Conservation (phyloP, 2,329 filamentous ascomycete species). For the Fusarium poae region DNA sequence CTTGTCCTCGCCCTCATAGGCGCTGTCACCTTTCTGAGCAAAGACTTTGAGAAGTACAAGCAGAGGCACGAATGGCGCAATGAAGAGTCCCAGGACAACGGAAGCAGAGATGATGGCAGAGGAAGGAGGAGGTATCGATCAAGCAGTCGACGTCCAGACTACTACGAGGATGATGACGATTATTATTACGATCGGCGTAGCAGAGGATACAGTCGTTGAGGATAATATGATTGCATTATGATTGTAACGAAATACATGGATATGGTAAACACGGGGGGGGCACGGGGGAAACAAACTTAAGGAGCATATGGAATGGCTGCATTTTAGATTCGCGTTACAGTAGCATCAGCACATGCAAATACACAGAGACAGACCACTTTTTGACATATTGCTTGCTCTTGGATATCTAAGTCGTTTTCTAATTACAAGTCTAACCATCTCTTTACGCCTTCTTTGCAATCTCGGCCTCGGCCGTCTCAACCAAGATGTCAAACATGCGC, state of each 20-base stretch:
- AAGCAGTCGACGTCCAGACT: constrained; percentile 13
- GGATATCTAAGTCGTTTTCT: not conserved
- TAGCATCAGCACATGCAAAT: not conserved
- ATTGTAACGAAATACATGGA: constrained; percentile 18
- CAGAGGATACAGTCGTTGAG: constrained; percentile 32
- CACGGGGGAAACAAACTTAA: not conserved
- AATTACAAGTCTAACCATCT: not conserved
- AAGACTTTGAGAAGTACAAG: constrained; percentile 51
- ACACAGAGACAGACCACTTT: not conserved
- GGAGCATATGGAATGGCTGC: constrained; percentile 2
- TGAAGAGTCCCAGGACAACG: not conserved
- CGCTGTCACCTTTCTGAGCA: constrained; percentile 55
- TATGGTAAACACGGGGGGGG: not conserved
- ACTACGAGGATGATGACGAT: constrained; percentile 31
- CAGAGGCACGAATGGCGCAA: constrained; percentile 20
- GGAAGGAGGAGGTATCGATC: constrained; percentile 32
- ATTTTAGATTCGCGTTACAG: constrained; percentile 1
- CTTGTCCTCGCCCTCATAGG: constrained; percentile 56
- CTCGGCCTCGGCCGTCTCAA: constrained; percentile 67
- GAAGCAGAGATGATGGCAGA: constrained; percentile 30
- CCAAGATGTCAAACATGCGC: constrained; percentile 79
- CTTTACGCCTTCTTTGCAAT: constrained; percentile 25
- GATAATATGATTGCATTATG: not conserved
- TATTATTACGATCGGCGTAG: constrained; percentile 6
- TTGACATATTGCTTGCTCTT: not conserved